Evolutionary conservation across 805 yeast species (phyloP).

Genomic region (Hanseniaspora valbyensis): DNA sequence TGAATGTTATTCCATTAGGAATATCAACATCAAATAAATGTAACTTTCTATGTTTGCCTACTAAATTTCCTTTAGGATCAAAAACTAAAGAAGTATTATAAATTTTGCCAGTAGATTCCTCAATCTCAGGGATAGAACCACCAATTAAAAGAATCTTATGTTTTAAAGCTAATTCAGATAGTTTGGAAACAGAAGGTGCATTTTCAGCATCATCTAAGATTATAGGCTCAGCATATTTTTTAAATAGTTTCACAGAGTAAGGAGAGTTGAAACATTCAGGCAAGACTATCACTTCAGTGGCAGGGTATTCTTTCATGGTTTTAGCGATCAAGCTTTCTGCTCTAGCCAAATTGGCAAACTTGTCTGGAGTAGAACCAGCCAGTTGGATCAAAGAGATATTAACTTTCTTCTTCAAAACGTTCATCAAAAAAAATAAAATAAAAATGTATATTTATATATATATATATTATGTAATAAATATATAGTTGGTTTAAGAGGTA

Average conservation of each 20-base stretch:
- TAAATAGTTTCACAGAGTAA: constrained; percentile 75
- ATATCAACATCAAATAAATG: constrained; percentile 89
- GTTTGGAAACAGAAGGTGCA: constrained; percentile 41
- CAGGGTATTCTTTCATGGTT: constrained; percentile 48
- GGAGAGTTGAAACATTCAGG: constrained; percentile 98
- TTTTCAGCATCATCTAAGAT: constrained; percentile 54
- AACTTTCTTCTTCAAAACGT: constrained; percentile 37
- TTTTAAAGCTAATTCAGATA: constrained; percentile 56
- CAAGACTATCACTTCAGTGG: constrained; percentile 65
- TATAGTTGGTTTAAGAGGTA: too few species aligned
- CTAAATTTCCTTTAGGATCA: constrained; percentile 56
- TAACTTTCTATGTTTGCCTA: constrained; percentile 82
- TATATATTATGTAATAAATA: too few species aligned
- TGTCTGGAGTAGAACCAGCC: constrained; percentile 59
- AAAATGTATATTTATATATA: too few species aligned
- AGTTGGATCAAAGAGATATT: constrained; percentile 80
- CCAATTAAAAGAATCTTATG: constrained; percentile 62
- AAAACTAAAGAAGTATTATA: constrained; percentile 71
- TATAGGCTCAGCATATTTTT: constrained; percentile 77
- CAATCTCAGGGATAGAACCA: constrained; percentile 83
- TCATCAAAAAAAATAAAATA: too few species aligned
- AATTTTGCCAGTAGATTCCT: constrained; percentile 41
- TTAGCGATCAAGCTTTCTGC: constrained; percentile 52
- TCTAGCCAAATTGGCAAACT: constrained; percentile 60
- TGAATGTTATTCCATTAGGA: constrained; percentile 80